Conservation (phyloP, 2,329 filamentous ascomycete genomes). For the Xenoacremonium recifei region DNA sequence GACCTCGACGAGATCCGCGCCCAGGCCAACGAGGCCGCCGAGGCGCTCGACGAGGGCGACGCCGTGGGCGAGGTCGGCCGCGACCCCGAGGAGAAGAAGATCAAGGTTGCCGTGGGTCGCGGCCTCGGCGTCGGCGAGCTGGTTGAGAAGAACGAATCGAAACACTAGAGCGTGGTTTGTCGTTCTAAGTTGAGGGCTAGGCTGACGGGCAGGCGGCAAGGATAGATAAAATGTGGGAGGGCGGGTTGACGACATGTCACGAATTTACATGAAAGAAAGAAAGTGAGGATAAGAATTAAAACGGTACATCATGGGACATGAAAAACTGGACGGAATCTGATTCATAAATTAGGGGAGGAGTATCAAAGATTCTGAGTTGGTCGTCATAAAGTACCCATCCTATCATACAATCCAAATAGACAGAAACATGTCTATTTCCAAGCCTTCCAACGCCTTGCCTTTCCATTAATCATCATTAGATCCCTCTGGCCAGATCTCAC, state of each 20-base stretch:
- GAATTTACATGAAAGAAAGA: conserved; percentile 2
- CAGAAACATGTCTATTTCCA: no score
- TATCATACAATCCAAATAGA: conserved; percentile 3
- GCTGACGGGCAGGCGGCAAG: no score
- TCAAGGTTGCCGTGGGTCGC: conserved; percentile 83
- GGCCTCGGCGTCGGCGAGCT: conserved; percentile 75
- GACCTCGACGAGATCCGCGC: conserved; percentile 66
- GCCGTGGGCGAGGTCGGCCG: conserved; percentile 65
- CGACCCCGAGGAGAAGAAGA: conserved; percentile 51
- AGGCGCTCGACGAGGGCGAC: conserved; percentile 63
- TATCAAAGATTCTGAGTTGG: background rate
- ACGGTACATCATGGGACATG: no score
- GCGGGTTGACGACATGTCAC: background rate
- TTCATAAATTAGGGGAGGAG: no score
- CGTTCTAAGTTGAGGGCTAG: background rate
- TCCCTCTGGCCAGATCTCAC: background rate
- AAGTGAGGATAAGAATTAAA: background rate
- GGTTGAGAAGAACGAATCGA: conserved; percentile 67
- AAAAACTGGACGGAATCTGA: no score
- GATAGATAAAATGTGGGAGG: background rate
- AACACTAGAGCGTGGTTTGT: conserved; percentile 24
- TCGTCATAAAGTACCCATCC: background rate
- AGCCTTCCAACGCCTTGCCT: background rate
- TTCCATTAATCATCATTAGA: background rate
- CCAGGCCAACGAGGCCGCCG: conserved; percentile 39